These are phyloP conservation scores for Fusarium sp. DNA, from an alignment of 2,329 filamentous ascomycete species.

Conservation along the genomic window DNA sequence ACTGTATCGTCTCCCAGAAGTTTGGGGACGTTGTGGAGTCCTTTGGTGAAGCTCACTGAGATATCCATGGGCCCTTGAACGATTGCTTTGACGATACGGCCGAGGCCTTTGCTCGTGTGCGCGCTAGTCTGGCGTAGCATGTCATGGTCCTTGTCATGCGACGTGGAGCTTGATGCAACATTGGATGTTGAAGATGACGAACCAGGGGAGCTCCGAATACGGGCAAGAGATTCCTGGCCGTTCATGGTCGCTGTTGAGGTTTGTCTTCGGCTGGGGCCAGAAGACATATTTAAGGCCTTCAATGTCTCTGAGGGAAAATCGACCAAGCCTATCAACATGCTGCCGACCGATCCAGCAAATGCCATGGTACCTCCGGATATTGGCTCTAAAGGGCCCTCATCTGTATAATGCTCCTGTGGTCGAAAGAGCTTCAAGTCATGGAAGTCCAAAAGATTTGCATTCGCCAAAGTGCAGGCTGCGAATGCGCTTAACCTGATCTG, in stretches of 20 bases:
- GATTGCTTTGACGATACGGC: constrained; percentile 78
- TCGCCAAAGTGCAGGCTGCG: constrained; percentile 76
- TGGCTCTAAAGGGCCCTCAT: constrained; percentile 46
- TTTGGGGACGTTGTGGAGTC: constrained; percentile 88
- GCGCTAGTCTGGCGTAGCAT: constrained; percentile 68
- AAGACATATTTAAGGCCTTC: neutral
- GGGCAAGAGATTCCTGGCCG: neutral
- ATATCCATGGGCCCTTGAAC: constrained; percentile 88
- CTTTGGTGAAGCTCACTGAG: constrained; percentile 82
- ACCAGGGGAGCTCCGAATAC: neutral
- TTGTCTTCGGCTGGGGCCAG: neutral
- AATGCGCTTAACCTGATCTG: constrained; percentile 76
- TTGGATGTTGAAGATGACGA: neutral
- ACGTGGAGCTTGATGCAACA: neutral
- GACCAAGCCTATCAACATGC: neutral
- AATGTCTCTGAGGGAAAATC: neutral
- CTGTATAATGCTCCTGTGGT: neutral
- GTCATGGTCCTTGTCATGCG: constrained; percentile 35
- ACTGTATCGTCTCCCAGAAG: constrained; percentile 89
- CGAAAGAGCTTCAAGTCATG: constrained; percentile 76
- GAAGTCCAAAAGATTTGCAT: constrained; percentile 73
- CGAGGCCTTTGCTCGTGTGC: constrained; percentile 73
- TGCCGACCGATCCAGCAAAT: neutral
- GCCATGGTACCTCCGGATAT: neutral
- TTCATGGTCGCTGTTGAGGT: neutral